These are phyloP conservation scores for Ailanthus altissimus DNA, from an alignment of 345 rosid species.

Conservation along the genomic window DNA sequence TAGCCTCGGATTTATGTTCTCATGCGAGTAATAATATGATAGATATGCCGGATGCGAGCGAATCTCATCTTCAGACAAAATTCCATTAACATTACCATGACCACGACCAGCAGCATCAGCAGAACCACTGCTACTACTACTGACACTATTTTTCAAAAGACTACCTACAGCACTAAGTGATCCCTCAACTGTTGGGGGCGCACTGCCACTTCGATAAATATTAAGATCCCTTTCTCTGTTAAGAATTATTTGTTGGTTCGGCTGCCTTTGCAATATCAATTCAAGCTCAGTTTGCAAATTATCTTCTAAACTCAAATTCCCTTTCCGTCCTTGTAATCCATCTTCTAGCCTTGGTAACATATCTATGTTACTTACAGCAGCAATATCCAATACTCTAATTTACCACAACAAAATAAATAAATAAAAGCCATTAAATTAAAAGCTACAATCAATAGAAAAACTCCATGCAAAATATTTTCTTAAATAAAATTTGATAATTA, in stretches of 20 bases:
- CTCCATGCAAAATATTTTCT: background rate
- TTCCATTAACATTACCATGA: conserved; percentile 35
- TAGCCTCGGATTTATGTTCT: conserved; percentile 76
- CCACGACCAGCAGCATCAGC: conserved; percentile 19
- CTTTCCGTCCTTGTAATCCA: conserved; percentile 46
- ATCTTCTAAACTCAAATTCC: conserved; percentile 59
- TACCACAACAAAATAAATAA: background rate
- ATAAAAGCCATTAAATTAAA: background rate
- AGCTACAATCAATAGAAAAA: background rate
- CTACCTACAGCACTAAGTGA: conserved; percentile 70
- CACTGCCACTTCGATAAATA: conserved; percentile 81
- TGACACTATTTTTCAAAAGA: conserved; percentile 51
- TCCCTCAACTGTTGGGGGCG: conserved; percentile 95
- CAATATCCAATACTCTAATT: conserved; percentile 42
- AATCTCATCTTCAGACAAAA: conserved; percentile 71
- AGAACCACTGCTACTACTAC: conserved; percentile 18
- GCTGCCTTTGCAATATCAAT: conserved; percentile 57
- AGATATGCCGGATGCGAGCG: conserved; percentile 81
- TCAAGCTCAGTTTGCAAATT: conserved; percentile 67
- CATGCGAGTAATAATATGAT: conserved; percentile 75
- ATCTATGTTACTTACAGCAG: conserved; percentile 55
- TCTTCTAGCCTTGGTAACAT: conserved; percentile 51
- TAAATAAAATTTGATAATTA: background rate
- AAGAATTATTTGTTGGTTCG: conserved; percentile 36
- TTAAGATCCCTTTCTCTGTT: conserved; percentile 55